Evolutionary conservation across 352 stramenopile species (phyloP).

Genomic region (Peronospora destructor): DNA sequence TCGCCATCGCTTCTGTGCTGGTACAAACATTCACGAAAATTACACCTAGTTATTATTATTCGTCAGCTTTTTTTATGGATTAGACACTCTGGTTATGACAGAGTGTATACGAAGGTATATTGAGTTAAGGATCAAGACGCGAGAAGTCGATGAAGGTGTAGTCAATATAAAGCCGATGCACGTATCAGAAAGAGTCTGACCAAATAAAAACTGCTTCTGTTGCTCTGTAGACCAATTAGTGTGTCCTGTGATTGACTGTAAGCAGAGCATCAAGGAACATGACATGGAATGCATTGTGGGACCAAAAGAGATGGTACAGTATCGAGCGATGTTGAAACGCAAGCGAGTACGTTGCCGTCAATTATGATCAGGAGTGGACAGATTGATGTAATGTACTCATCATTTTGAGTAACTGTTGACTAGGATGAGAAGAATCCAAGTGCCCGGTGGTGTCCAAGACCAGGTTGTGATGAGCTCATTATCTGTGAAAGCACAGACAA

Average conservation of each 20-base stretch:
- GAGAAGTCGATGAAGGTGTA: slow-evolving; percentile 57
- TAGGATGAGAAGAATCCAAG: slow-evolving; percentile 76
- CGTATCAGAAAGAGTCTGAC: too few relatives aligned
- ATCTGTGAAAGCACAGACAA: slow-evolving; percentile 39
- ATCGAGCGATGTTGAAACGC: slow-evolving; percentile 37
- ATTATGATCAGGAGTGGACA: not conserved
- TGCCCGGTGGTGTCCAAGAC: slow-evolving; percentile 55
- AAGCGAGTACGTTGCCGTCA: slow-evolving; percentile 36
- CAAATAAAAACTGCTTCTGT: slow-evolving; percentile 2
- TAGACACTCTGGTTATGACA: slow-evolving; percentile 8
- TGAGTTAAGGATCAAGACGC: slow-evolving; percentile 46
- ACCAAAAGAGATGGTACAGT: slow-evolving; percentile 16
- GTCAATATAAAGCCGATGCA: not conserved
- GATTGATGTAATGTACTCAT: not conserved
- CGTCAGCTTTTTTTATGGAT: not conserved
- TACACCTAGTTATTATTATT: not conserved
- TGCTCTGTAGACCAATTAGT: slow-evolving; percentile 47
- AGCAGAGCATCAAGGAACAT: slow-evolving; percentile 26
- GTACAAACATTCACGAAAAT: too few relatives aligned
- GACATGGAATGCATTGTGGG: slow-evolving; percentile 38
- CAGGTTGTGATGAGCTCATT: slow-evolving; percentile 58
- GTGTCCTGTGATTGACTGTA: slow-evolving; percentile 54
- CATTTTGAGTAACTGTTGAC: not conserved
- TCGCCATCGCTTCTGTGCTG: slow-evolving; percentile 51
- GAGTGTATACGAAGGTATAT: slow-evolving; percentile 49